Conservation (phyloP, 768 basidiomycete species). For the Lyophyllum semitale region DNA sequence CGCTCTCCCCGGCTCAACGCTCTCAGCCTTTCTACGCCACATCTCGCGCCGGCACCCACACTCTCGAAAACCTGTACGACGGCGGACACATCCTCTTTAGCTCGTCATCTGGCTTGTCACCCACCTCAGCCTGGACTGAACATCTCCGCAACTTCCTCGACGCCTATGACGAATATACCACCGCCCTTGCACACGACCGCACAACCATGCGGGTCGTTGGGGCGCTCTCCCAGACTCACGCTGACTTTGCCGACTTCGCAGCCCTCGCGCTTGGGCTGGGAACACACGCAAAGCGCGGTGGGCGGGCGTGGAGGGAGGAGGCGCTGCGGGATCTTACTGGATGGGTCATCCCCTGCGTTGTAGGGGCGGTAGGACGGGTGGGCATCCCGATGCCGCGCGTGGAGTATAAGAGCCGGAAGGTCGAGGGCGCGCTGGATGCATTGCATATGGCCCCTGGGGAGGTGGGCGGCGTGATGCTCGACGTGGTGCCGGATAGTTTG, state of each 20-base stretch:
- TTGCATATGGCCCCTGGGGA: conserved; percentile 27
- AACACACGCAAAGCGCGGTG: conserved; percentile 4
- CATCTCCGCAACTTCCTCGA: conserved; percentile 15
- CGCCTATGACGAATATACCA: conserved; percentile 18
- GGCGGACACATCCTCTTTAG: conserved; percentile 18
- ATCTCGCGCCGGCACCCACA: conserved; percentile 21
- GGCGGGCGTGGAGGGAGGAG: conserved; percentile 14
- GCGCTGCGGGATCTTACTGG: conserved; percentile 29
- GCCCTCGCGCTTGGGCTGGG: conserved; percentile 8
- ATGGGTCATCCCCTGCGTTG: conserved; percentile 34
- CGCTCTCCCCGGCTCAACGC: conserved; percentile 14
- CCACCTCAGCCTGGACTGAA: conserved; percentile 14
- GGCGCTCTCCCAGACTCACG: conserved; percentile 14
- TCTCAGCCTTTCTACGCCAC: conserved; percentile 22
- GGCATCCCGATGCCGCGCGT: conserved; percentile 38
- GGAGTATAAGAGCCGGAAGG: conserved; percentile 33
- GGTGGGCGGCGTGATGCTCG: conserved; percentile 20
- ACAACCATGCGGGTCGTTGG: conserved; percentile 19
- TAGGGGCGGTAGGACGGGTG: conserved; percentile 26
- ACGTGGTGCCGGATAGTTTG: conserved; percentile 35
- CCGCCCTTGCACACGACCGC: conserved; percentile 20
- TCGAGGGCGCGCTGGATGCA: conserved; percentile 34
- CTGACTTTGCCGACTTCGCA: conserved; percentile 13
- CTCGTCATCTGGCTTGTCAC: background rate
- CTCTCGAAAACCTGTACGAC: conserved; percentile 25